Evolutionary conservation across 106 monocot genomes (phyloP), one percentile per base, ranked within the genome.

Genomic region (Dactylorhiza incarnata): DNA sequence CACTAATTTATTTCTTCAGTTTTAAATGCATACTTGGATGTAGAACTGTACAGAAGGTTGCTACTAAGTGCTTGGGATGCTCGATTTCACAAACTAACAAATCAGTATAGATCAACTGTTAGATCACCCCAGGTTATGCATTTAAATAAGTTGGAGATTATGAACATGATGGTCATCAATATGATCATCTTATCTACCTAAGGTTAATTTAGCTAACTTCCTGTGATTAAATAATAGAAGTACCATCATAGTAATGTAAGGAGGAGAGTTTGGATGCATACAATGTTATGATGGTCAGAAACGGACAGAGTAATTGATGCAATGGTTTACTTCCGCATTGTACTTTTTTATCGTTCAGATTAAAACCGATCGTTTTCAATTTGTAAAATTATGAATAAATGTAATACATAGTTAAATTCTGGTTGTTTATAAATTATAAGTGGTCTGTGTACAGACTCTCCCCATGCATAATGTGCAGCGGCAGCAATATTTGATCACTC

Each of bases 191-290:
- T 56, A 56, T 56, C 56, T 5, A 5, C 56, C 16, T n/a, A 56
- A 16, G 16, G 56, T 54, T 56, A n/a, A 15, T n/a, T 56, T 16
- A 56, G n/a, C 17, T 5, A 19, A 16, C 5, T 56, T 56, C 56
- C 56, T 56, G 17, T 56, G 56, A 56, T 56, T 56, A 56, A 56
- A n/a, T 56, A 56, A 19, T 19, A 56, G 17, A 56, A 56, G 1
- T 56, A n/a, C n/a, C 56, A 19, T 56, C n/a, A 4, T 56, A 56
- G 16, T 56, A 56, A 4, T 56, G 7, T 7, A 56, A n/a, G 56
- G 56, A 56, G 56, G 19, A 56, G 3, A 56, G 56, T 56, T 56
- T 56, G n/a, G 56, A 56, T 56, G 56, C 56, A 56, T 56, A 56
- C n/a, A 56, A n/a, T 56, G n/a, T 19, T 56, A n/a, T 56, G 56